These are phyloP conservation scores for Mrakia gelida DNA, from an alignment of 768 basidiomycete genomes.

Conservation along the genomic window DNA sequence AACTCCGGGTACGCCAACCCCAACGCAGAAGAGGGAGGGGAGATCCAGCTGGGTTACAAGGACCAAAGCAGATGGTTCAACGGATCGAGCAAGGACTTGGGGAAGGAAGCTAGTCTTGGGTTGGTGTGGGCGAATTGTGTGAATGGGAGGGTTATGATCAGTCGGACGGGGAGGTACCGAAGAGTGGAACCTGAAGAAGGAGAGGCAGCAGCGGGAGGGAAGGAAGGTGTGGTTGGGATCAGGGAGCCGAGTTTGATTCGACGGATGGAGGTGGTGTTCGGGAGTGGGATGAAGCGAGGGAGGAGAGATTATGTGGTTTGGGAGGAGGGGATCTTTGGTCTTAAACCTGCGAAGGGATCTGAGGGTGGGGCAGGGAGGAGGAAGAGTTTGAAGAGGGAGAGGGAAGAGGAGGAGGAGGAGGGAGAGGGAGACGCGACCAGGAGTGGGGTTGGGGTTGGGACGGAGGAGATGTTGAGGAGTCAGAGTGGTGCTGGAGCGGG, in stretches of 20 bases:
- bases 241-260: slow-evolving; percentile 54
- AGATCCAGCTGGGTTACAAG: slow-evolving; percentile 55
- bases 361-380: slow-evolving; percentile 5
- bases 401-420: slow-evolving; percentile 4
- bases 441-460: background rate
- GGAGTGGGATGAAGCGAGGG: slow-evolving; percentile 55
- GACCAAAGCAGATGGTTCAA: slow-evolving; percentile 74
- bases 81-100: slow-evolving; percentile 50
- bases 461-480: slow-evolving; percentile 9
- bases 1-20: background rate
- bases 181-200: slow-evolving; percentile 48
- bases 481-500: background rate
- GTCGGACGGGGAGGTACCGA: slow-evolving; percentile 65
- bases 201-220: slow-evolving; percentile 44
- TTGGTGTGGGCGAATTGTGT: slow-evolving; percentile 92
- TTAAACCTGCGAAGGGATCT: background rate
- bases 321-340: slow-evolving; percentile 52
- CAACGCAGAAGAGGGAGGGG: background rate
- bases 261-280: slow-evolving; percentile 72
- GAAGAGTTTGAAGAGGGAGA: background rate
- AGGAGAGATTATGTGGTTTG: slow-evolving; percentile 75
- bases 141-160: slow-evolving; percentile 76
- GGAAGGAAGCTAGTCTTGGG: slow-evolving; percentile 78
- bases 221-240: background rate
- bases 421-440: background rate